Evolutionary conservation across 2,329 filamentous ascomycete species (phyloP), one percentile per base, ranked within the genome.

Genomic region (Penicillium sp.): DNA sequence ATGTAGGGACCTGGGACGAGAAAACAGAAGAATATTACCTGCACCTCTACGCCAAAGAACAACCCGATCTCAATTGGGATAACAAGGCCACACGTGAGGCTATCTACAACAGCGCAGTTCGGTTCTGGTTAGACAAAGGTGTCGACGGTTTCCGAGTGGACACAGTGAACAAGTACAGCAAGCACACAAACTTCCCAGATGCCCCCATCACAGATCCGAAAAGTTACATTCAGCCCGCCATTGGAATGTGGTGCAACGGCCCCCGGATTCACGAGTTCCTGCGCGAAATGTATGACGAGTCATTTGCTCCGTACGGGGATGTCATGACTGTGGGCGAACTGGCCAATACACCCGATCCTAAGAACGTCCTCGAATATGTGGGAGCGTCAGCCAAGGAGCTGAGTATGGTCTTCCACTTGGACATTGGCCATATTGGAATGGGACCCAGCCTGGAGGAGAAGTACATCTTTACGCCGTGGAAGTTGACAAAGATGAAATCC

Each of bases 61-160:
- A 92, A 70, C 89, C 90, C 0, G 89, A 92, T 64, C 78, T 92
- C 15, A 92, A 92, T 72, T 92, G 88, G 88, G 87, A 91, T 68
- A 87, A 86, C 55, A 76, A 78, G 0, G 82, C 81, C 21, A 81
- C 85, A 0, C 82, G 89, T 2, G 74, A 81, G 39, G 88, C 87
- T 6, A 84, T 91, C 27, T 89, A 90, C 72, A 80, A 87, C 38
- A 81, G 79, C 11, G 79, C 86, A 1, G 88, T 91, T 81, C 80
- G 82, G 44, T 92, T 91, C 69, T 92, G 89, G 89, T 81, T 92
- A 0, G 78, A 87, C 45, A 81, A 81, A 25, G 88, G 88, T 10
- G 84, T 90, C 0, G 84, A 87, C 49, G 87, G 87, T 4, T 89
- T 89, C 75, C 81, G 87, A n/a, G 81, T 89, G 62, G 86, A 89